These are phyloP conservation scores for Plasmodium sp. DNA, from an alignment of 169 alveolate species.

Conservation along the genomic window DNA sequence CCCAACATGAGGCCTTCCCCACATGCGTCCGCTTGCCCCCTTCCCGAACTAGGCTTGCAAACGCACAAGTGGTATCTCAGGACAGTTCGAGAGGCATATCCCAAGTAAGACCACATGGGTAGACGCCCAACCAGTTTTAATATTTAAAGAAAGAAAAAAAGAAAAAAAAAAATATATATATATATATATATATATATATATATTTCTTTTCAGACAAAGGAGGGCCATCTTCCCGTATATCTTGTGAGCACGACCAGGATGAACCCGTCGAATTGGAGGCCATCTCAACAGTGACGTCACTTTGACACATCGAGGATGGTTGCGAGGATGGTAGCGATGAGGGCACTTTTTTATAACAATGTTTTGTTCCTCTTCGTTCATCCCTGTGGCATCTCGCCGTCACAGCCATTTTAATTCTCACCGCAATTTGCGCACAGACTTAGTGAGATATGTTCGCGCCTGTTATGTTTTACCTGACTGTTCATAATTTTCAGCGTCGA, in stretches of 20 bases:
- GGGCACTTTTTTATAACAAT: background rate
- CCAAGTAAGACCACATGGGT: constrained; percentile 73
- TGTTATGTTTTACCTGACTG: constrained; percentile 32
- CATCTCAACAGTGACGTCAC: background rate
- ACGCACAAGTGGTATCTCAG: constrained; percentile 77
- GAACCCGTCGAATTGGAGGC: background rate
- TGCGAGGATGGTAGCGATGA: background rate
- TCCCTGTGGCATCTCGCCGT: background rate
- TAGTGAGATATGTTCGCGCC: background rate
- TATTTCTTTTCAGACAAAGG: constrained; percentile 21
- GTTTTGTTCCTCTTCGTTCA: background rate
- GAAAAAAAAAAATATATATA: constrained; percentile 14
- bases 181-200: too few species aligned
- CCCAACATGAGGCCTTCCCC: background rate
- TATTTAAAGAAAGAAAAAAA: constrained; percentile 3
- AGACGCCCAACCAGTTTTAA: constrained; percentile 69
- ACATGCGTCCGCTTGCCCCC: background rate
- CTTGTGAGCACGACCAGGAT: background rate
- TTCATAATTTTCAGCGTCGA: background rate
- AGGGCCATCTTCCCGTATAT: constrained; percentile 26
- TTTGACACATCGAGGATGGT: background rate
- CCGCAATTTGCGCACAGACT: background rate
- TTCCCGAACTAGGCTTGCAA: constrained; percentile 43
- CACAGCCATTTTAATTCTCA: background rate
- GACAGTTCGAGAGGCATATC: constrained; percentile 69